These are phyloP conservation scores for Hippophae tibetana DNA, from an alignment of 306 rosid genomes.

Conservation along the genomic window DNA sequence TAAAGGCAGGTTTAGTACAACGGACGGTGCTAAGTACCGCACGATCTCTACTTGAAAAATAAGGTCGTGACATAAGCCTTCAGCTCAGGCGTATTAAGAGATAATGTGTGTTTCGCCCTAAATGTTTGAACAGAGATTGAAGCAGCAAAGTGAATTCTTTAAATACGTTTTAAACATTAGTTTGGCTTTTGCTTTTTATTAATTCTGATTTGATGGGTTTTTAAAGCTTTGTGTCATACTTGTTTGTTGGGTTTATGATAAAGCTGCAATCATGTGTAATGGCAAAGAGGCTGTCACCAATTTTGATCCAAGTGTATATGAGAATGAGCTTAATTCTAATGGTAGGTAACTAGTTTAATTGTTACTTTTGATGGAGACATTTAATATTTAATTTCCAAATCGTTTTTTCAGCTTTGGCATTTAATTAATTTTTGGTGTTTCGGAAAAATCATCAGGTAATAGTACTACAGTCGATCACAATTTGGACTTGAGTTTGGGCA, in stretches of 20 bases:
- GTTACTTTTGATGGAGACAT: too few relatives aligned
- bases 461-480: conserved; percentile 22
- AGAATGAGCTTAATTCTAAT: conserved; percentile 56
- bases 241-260: conserved; percentile 75
- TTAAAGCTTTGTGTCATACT: background rate
- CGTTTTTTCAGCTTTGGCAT: background rate
- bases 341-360: conserved; percentile 30
- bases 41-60: too few relatives aligned
- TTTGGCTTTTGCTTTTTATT: background rate
- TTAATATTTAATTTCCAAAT: background rate
- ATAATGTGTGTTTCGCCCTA: too few relatives aligned
- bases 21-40: too few relatives aligned
- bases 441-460: conserved; percentile 6
- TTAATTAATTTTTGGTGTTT: background rate
- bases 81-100: too few relatives aligned
- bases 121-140: conserved; percentile 79
- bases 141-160: conserved; percentile 67
- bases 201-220: background rate
- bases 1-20: too few relatives aligned
- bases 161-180: too few relatives aligned
- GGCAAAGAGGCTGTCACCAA: conserved; percentile 98
- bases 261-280: conserved; percentile 94
- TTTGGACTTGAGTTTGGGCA: conserved; percentile 39
- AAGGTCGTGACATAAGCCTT: too few relatives aligned
- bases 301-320: conserved; percentile 88